Conservation (phyloP, 2,329 filamentous ascomycete species). For the Sodiomyces alkalinus region DNA sequence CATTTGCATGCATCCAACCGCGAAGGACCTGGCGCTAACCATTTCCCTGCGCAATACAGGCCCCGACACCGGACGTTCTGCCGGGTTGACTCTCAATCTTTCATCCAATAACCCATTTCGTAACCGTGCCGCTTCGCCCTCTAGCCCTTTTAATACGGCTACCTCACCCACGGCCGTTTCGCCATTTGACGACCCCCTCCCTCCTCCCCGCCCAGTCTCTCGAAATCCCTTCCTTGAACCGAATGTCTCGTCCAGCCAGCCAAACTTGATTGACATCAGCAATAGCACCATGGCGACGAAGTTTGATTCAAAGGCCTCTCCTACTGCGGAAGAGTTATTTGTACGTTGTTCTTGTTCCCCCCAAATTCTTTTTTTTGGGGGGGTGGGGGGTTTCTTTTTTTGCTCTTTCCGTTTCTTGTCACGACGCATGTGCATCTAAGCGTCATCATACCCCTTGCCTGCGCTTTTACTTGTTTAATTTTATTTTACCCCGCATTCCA, state of each 20-base stretch:
- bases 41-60: constrained; percentile 16
- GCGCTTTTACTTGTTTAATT: no score
- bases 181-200: constrained; percentile 40
- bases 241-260: constrained; percentile 17
- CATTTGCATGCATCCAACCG: constrained; percentile 25
- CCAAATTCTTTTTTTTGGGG: no score
- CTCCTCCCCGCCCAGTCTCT: constrained; percentile 44
- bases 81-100: constrained; percentile 48
- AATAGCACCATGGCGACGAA: constrained; percentile 30
- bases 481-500: no score
- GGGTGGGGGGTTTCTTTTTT: no score
- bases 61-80: constrained; percentile 26
- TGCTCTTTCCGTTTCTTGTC: no score
- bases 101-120: constrained; percentile 74
- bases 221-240: constrained; percentile 64
- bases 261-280: constrained; percentile 21
- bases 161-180: constrained; percentile 32
- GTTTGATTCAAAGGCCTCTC: constrained; percentile 28
- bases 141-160: constrained; percentile 18
- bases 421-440: no score
- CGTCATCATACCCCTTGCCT: no score
- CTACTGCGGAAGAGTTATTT: constrained; percentile 57
- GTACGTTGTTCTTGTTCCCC: no score
- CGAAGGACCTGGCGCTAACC: constrained; percentile 9
- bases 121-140: constrained; percentile 53